Evolutionary conservation across 208 protist species (phyloP), one percentile per base, ranked within the genome.

Genomic region (Trypanosoma rangeli): DNA sequence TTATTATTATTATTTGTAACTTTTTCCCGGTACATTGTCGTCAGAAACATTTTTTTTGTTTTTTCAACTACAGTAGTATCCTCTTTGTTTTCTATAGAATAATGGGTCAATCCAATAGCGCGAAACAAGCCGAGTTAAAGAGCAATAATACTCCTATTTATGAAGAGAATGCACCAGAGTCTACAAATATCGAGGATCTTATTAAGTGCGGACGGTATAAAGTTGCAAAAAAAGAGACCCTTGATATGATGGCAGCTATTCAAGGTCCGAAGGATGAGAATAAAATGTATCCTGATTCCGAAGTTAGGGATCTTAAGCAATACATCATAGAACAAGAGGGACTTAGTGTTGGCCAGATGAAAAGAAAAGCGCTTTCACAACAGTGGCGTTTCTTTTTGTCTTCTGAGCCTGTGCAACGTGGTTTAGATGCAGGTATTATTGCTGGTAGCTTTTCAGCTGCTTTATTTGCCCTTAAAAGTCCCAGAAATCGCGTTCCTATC

Each of bases 351-450:
- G 89, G 89, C 8, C 74, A 92, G 44, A 28, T 70, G 5, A 80
- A 80, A 28, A 65, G 82, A 31, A 77, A 77, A 22, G 81, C 72
- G 5, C 68, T 94, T 44, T 77, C 89, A 16, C 89, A 94, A 46
- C 89, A 94, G 66, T 94, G 89, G 86, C 85, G 89, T 9, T 94
- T 94, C 59, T 94, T 92, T 58, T 67, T 94, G 0, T 90, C 89
- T 0, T 89, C 84, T 77, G 89, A 94, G 57, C 89, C 89, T 35
- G 84, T 94, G 78, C 89, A 94, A 64, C 83, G 86, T 8, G 89
- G 86, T 20, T 73, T 94, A 9, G 89, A 94, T 60, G 89, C 89
- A 0, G 89, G 89, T 10, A 88, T 94, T 60, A 90, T 94, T 52
- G 29, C 85, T 7, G 89, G 89, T 16, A 92, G 86, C 63, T 86